phyloP scores from a whole-genome alignment of 129 eudicot species.

The Escallonia rubra region DNA sequence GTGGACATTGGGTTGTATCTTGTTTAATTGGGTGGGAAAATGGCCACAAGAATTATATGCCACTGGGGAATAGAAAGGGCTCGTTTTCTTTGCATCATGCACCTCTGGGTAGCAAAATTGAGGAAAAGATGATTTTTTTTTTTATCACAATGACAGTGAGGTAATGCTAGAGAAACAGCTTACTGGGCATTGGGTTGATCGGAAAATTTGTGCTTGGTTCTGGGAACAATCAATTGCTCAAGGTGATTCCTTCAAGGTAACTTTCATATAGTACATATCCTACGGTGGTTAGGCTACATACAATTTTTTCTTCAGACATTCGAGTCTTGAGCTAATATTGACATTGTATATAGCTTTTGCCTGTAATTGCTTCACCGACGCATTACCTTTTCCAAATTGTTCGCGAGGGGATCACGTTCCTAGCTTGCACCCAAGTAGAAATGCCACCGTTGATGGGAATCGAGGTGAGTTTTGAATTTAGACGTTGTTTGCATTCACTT shows the following conservation, averaged over 20 bases:
- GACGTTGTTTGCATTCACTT: not conserved
- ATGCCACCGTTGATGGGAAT: constrained; percentile 98
- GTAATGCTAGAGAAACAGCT: constrained; percentile 94
- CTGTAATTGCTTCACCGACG: constrained; percentile 92
- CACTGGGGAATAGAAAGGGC: not conserved
- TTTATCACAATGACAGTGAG: constrained; percentile 42
- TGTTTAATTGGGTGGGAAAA: too few species aligned
- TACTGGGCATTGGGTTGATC: constrained; percentile 89
- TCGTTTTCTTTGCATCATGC: not conserved
- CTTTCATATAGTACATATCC: not conserved
- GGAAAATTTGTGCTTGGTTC: constrained; percentile 92
- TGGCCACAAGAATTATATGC: too few species aligned
- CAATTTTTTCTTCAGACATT: not conserved
- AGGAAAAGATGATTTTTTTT: not conserved
- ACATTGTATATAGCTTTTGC: constrained; percentile 47
- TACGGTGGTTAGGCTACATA: not conserved
- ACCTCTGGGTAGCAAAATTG: not conserved
- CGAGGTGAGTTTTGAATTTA: constrained; percentile 53
- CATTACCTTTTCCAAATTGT: constrained; percentile 90
- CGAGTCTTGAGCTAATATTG: not conserved
- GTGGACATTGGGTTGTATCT: constrained; percentile 72
- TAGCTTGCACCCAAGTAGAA: constrained; percentile 96
- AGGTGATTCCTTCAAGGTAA: constrained; percentile 80
- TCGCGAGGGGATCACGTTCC: constrained; percentile 83
- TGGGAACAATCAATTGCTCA: constrained; percentile 86